Conservation (phyloP, 345 rosid species). For the Euphorbia peplus region DNA sequence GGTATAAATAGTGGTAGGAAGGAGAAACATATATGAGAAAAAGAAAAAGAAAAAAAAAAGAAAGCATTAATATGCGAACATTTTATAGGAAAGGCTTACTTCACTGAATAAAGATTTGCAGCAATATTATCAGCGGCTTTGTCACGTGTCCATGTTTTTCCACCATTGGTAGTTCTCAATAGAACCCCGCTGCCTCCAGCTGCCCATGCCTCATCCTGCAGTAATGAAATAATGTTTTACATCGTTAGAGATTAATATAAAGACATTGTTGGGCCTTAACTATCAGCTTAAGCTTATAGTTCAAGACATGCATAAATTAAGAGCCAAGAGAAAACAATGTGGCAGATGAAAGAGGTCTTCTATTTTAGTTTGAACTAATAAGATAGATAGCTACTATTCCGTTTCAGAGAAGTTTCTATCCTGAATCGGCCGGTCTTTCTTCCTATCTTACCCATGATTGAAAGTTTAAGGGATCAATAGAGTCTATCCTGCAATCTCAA, state of each 20-base stretch:
- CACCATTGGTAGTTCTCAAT: constrained; percentile 87
- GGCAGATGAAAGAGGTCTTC: background rate
- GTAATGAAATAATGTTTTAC: constrained; percentile 12
- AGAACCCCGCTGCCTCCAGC: constrained; percentile 94
- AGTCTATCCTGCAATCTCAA: too few relatives aligned
- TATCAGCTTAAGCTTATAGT: too few relatives aligned
- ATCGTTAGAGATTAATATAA: too few relatives aligned
- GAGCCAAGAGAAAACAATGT: background rate
- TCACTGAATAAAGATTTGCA: constrained; percentile 91
- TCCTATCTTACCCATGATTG: too few relatives aligned
- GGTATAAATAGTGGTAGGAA: background rate
- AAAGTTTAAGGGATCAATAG: too few relatives aligned
- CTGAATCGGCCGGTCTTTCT: too few relatives aligned
- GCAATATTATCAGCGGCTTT: constrained; percentile 96
- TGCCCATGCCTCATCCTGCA: constrained; percentile 98
- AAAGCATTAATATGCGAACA: background rate
- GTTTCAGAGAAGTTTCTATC: too few relatives aligned
- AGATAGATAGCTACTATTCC: too few relatives aligned
- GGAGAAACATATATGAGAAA: background rate
- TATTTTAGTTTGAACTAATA: too few relatives aligned
- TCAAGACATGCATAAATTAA: too few relatives aligned
- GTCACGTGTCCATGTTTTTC: constrained; percentile 89
- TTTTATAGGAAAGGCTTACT: constrained; percentile 43
- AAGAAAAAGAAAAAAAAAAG: background rate
- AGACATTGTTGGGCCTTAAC: too few relatives aligned